Evolutionary conservation across 2,329 filamentous ascomycete genomes (phyloP).

Genomic region (Coleophoma eucalyptorum): DNA sequence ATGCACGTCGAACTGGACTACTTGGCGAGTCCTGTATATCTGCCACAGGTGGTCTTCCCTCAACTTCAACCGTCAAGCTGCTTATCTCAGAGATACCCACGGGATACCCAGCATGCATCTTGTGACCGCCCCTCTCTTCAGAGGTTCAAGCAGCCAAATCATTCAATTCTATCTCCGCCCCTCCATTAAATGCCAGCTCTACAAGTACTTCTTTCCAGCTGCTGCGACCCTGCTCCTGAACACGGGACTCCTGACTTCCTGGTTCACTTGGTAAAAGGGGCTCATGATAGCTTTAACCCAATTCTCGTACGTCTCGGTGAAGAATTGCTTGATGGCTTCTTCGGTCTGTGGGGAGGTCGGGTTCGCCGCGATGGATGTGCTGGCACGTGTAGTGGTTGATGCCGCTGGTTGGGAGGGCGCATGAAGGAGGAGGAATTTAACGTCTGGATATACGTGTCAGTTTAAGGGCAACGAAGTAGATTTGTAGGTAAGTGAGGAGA

Average conservation of each 20-base stretch:
- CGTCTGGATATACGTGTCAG: slow-evolving; percentile 40
- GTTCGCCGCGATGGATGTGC: slow-evolving; percentile 75
- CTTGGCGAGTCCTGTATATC: no score
- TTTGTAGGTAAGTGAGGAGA: not conserved
- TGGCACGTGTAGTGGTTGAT: slow-evolving; percentile 44
- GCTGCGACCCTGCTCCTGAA: slow-evolving; percentile 80
- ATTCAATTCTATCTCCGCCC: no score
- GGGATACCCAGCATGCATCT: no score
- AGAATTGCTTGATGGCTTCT: slow-evolving; percentile 93
- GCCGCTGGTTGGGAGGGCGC: slow-evolving; percentile 59
- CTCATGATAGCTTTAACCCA: slow-evolving; percentile 98
- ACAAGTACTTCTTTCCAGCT: slow-evolving; percentile 90
- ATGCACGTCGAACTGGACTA: no score
- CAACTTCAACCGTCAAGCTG: no score
- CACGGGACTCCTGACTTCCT: slow-evolving; percentile 80
- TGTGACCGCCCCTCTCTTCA: no score
- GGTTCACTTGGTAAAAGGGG: slow-evolving; percentile 86
- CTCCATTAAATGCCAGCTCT: not conserved
- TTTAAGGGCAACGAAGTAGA: not conserved
- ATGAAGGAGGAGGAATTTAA: slow-evolving; percentile 92
- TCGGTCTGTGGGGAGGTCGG: slow-evolving; percentile 87
- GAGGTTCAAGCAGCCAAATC: no score
- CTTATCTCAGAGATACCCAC: no score
- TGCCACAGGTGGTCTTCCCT: no score
- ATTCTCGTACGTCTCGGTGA: slow-evolving; percentile 90